Conservation (phyloP, 2,329 filamentous ascomycete genomes). For the Phaeosphaeriaceae sp. region DNA sequence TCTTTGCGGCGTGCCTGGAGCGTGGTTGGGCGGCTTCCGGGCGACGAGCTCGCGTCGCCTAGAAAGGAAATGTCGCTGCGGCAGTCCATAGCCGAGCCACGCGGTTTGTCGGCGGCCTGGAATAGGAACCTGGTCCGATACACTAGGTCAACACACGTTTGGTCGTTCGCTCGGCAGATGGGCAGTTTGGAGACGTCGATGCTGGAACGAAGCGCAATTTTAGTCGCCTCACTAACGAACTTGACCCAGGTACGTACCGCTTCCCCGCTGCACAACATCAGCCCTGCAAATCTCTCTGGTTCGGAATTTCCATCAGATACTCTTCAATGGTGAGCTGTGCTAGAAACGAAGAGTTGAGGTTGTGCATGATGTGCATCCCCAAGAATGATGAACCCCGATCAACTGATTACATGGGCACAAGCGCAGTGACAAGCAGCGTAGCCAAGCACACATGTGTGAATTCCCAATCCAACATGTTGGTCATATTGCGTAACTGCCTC, state of each 20-base stretch:
- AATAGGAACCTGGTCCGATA: conserved; percentile 2
- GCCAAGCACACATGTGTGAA: background rate
- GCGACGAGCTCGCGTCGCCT: conserved; percentile 9
- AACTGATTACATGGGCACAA: background rate
- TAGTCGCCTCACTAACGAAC: background rate
- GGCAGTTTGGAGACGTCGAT: background rate
- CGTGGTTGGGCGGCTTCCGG: conserved; percentile 6
- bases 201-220: background rate
- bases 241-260: background rate
- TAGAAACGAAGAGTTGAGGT: no score
- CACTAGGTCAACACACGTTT: conserved; percentile 1
- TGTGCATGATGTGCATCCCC: no score
- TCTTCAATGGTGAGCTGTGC: no score
- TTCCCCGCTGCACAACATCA: background rate
- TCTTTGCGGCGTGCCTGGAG: background rate
- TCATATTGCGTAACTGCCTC: no score
- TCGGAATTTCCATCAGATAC: no score
- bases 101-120: conserved; percentile 4
- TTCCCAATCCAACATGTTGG: background rate
- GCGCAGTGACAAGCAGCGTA: background rate
- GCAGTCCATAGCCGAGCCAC: background rate
- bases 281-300: no score
- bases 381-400: no score
- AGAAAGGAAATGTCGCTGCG: background rate
- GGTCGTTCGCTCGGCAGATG: background rate